Percentiles rank a stretch among this genome's conserved stretches.
phyloP scores from a whole-genome alignment of 1,139 yeast species.

The Debaryomycetaceae sp. region DNA sequence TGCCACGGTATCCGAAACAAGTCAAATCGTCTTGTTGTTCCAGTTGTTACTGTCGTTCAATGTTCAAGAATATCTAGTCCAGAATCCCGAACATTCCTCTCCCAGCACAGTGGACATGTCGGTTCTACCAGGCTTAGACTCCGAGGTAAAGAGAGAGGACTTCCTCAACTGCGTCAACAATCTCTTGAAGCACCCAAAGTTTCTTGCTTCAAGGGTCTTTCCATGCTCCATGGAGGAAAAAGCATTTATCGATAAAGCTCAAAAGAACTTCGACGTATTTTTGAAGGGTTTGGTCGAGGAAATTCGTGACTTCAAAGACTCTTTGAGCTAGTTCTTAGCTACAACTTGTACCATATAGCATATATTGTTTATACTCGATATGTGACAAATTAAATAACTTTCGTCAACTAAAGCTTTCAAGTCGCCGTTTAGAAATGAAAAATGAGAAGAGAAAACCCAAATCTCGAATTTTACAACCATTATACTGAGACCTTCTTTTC shows the following conservation, averaged over 20 bases:
- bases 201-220: constrained; percentile 63
- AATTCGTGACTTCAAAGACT: constrained; percentile 53
- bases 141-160: constrained; percentile 51
- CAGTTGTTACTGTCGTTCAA: constrained; percentile 52
- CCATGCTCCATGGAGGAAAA: constrained; percentile 68
- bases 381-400: too few species aligned
- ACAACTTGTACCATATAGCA: not conserved
- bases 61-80: constrained; percentile 38
- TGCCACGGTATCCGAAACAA: constrained; percentile 72
- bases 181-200: constrained; percentile 82
- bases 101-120: constrained; percentile 21
- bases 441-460: not conserved
- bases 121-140: constrained; percentile 61
- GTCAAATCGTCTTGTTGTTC: constrained; percentile 67
- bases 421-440: too few species aligned
- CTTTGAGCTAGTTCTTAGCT: constrained; percentile 16
- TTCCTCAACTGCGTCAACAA: constrained; percentile 61
- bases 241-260: constrained; percentile 44
- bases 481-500: not conserved
- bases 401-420: too few species aligned
- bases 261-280: constrained; percentile 35
- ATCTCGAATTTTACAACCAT: not conserved
- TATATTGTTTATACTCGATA: too few species aligned
- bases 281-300: constrained; percentile 51
- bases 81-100: constrained; percentile 10